Conservation (phyloP, 2,329 filamentous ascomycete genomes). For the Clarireedia paspali region DNA sequence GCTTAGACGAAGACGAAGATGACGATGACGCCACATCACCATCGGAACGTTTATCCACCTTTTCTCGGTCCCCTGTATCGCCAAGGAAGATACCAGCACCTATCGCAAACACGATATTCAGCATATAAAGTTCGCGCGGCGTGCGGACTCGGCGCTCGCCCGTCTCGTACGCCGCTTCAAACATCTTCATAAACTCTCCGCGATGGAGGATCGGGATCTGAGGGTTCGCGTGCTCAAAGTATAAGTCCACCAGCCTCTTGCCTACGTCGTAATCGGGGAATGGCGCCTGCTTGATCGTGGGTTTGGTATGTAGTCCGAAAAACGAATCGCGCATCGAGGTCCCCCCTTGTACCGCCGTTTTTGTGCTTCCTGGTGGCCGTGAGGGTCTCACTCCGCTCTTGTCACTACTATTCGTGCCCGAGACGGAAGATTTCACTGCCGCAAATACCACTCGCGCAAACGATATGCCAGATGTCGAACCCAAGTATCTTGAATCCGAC, state of each 20-base stretch:
- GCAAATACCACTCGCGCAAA: slow-evolving; percentile 93
- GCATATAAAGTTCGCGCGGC: slow-evolving; percentile 78
- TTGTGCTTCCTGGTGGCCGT: slow-evolving; percentile 40
- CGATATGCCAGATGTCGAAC: slow-evolving; percentile 82
- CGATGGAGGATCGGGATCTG: slow-evolving; percentile 91
- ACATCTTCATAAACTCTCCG: slow-evolving; percentile 80
- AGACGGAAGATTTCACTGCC: slow-evolving; percentile 69
- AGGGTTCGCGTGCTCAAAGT: slow-evolving; percentile 94
- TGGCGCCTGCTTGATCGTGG: slow-evolving; percentile 74
- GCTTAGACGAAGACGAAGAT: slow-evolving; percentile 19
- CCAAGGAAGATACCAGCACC: slow-evolving; percentile 87
- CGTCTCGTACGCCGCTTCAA: slow-evolving; percentile 71
- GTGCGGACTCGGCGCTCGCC: slow-evolving; percentile 56
- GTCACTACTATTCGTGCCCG: slow-evolving; percentile 55
- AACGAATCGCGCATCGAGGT: slow-evolving; percentile 93
- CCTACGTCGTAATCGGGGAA: slow-evolving; percentile 77
- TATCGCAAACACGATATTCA: slow-evolving; percentile 97
- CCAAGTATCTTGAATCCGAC: slow-evolving; percentile 73
- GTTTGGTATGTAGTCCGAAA: slow-evolving; percentile 90
- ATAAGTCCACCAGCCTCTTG: slow-evolving; percentile 65
- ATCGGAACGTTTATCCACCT: slow-evolving; percentile 17
- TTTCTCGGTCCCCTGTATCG: slow-evolving; percentile 39
- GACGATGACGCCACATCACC: slow-evolving; percentile 8
- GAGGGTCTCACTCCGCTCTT: slow-evolving; percentile 53
- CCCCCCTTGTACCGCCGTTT: slow-evolving; percentile 38